A percentile compares a stretch with the other conserved stretches of the same genome.
phyloP scores from a whole-genome alignment of 2,329 filamentous ascomycete species.

The Cercospora brassicicola region DNA sequence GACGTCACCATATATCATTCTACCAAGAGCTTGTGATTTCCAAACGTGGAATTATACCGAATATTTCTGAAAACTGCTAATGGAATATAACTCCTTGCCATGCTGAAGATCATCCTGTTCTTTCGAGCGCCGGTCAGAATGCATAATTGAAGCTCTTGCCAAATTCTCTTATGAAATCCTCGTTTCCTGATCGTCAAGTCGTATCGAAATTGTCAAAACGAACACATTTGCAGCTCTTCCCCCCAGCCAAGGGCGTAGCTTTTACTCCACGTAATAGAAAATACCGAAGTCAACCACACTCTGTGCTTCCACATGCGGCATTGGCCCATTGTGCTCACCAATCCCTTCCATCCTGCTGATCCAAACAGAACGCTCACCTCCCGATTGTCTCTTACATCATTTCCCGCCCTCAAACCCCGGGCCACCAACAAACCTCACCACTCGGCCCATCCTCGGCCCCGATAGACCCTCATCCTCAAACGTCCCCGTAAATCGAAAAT shows the following conservation, averaged over 20 bases:
- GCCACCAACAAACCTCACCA: slow-evolving; percentile 1
- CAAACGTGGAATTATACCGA: not conserved
- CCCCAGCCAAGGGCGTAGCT: too few species aligned
- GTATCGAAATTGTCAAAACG: not conserved
- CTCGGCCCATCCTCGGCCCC: not conserved
- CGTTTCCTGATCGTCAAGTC: not conserved
- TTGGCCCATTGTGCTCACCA: too few species aligned
- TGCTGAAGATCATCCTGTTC: not conserved
- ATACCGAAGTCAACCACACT: too few species aligned
- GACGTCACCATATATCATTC: not conserved
- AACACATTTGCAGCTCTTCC: not conserved
- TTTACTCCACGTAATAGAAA: too few species aligned
- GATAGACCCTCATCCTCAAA: not conserved
- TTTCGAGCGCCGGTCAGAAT: too few species aligned
- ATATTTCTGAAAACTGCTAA: not conserved
- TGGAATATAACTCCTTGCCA: not conserved
- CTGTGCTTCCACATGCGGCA: too few species aligned
- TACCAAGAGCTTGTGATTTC: not conserved
- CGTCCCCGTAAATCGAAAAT: slow-evolving; percentile 1
- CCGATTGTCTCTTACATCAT: not conserved
- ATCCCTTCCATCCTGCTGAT: too few species aligned
- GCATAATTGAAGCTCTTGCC: too few species aligned
- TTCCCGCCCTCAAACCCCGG: not conserved
- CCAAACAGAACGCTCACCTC: not conserved
- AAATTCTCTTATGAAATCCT: too few species aligned